Evolutionary conservation across 805 yeast genomes (phyloP).

Genomic region (Ogataea saltuana): DNA sequence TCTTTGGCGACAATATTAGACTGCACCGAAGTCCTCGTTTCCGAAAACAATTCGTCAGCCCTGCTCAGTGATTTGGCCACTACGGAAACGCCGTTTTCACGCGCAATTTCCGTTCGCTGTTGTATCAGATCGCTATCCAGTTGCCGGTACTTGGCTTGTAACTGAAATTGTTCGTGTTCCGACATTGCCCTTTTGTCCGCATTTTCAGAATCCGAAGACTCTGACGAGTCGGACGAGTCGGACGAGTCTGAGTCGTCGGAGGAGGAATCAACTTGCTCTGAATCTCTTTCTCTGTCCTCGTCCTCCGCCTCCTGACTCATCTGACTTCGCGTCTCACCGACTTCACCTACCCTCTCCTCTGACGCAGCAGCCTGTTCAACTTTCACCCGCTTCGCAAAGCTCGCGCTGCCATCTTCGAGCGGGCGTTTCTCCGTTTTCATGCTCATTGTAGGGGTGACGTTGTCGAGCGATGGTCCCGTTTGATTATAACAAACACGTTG

Average conservation of each 20-base stretch:
- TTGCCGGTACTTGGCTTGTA: slow-evolving; percentile 29
- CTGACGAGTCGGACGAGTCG: slow-evolving; percentile 6
- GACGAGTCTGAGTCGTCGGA: slow-evolving; percentile 13
- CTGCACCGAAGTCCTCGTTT: slow-evolving; percentile 38
- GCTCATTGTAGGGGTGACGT: too few relatives aligned
- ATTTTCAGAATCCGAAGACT: slow-evolving; percentile 12
- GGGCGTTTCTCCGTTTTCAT: background rate
- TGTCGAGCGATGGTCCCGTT: too few relatives aligned
- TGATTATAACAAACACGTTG: too few relatives aligned
- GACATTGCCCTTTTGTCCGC: slow-evolving; percentile 20
- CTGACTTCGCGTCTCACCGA: too few relatives aligned
- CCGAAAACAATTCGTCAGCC: slow-evolving; percentile 49
- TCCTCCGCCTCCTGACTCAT: slow-evolving; percentile 10
- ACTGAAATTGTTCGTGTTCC: slow-evolving; percentile 28
- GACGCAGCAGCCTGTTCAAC: background rate
- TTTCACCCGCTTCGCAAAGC: background rate
- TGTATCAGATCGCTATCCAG: slow-evolving; percentile 25
- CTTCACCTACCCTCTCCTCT: too few relatives aligned
- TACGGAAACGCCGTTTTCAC: slow-evolving; percentile 56
- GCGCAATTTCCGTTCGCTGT: slow-evolving; percentile 52
- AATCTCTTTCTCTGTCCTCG: slow-evolving; percentile 15
- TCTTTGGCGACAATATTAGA: slow-evolving; percentile 57
- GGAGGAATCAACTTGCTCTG: slow-evolving; percentile 9
- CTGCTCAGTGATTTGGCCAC: slow-evolving; percentile 46
- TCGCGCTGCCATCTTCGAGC: background rate